Evolutionary conservation across 192 early-diverging fungal species (phyloP).

Genomic region (Entomortierella lignicola): DNA sequence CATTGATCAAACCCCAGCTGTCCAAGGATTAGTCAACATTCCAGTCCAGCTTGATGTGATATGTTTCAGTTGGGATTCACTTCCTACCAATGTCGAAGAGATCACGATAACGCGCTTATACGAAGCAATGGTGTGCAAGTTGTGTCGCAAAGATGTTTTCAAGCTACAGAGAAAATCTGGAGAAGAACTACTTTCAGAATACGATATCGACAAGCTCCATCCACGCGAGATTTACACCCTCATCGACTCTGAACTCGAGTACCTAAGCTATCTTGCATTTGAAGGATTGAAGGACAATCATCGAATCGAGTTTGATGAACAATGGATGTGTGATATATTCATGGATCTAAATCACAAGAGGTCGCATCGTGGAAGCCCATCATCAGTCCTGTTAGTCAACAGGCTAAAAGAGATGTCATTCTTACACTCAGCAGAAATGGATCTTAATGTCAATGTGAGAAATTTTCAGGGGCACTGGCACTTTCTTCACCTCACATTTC

Average conservation of each 20-base stretch:
- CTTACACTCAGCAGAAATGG: constrained; percentile 17
- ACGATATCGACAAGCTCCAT: neutral
- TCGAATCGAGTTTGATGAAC: constrained; percentile 30
- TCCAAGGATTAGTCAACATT: constrained; percentile 24
- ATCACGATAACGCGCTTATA: constrained; percentile 19
- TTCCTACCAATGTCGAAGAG: neutral
- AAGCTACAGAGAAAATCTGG: constrained; percentile 8
- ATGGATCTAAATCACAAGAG: too few species aligned
- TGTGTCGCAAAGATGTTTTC: constrained; percentile 20
- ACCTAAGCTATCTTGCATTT: constrained; percentile 30
- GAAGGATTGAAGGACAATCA: constrained; percentile 19
- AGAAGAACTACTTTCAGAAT: neutral
- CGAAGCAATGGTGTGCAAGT: constrained; percentile 9
- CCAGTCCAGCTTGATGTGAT: constrained; percentile 28
- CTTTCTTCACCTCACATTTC: constrained; percentile 32
- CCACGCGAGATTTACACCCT: neutral
- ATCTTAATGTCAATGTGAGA: neutral
- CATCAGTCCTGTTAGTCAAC: neutral
- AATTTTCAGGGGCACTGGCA: constrained; percentile 7
- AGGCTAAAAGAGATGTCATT: constrained; percentile 21
- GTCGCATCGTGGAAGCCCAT: neutral
- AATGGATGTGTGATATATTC: neutral
- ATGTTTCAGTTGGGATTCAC: constrained; percentile 26
- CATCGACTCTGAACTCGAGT: constrained; percentile 11
- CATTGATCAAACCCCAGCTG: constrained; percentile 14